Evolutionary conservation across 1,139 yeast genomes (phyloP).

Genomic region (Geotrichum bryndzae): DNA sequence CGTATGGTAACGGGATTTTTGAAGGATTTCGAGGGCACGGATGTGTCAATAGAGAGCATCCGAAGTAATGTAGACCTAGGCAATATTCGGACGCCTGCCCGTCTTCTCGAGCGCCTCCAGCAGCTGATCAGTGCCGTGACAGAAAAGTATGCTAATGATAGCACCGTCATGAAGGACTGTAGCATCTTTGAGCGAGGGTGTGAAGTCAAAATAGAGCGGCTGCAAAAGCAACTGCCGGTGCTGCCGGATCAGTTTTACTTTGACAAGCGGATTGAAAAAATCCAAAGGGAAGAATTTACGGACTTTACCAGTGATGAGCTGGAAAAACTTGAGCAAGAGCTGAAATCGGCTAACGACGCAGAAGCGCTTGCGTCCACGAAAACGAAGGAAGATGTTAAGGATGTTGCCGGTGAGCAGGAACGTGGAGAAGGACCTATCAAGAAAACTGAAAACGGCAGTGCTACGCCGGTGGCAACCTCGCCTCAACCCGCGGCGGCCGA

Average conservation of each 20-base stretch:
- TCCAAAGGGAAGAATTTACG: neutral
- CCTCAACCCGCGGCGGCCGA: neutral
- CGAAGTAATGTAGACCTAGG: neutral
- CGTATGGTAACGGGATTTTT: constrained; percentile 46
- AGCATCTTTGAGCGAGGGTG: neutral
- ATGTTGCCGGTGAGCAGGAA: neutral
- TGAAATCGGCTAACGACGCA: neutral
- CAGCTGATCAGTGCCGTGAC: neutral
- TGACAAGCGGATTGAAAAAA: neutral
- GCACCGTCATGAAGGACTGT: neutral
- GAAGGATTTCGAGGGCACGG: constrained; percentile 38
- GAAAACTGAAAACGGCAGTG: neutral
- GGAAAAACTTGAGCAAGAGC: neutral
- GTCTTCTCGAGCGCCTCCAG: neutral
- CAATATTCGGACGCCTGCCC: neutral
- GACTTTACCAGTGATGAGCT: neutral
- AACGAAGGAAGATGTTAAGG: neutral
- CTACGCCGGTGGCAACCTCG: neutral
- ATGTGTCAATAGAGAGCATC: constrained; percentile 1
- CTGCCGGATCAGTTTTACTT: neutral
- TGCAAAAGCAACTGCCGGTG: neutral
- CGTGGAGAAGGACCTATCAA: neutral
- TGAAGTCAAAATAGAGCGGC: neutral
- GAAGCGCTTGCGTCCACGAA: neutral
- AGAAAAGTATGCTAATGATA: neutral